phyloP scores from a whole-genome alignment of 2,329 filamentous ascomycete genomes.

The Tolypocladium ophioglossoides region DNA sequence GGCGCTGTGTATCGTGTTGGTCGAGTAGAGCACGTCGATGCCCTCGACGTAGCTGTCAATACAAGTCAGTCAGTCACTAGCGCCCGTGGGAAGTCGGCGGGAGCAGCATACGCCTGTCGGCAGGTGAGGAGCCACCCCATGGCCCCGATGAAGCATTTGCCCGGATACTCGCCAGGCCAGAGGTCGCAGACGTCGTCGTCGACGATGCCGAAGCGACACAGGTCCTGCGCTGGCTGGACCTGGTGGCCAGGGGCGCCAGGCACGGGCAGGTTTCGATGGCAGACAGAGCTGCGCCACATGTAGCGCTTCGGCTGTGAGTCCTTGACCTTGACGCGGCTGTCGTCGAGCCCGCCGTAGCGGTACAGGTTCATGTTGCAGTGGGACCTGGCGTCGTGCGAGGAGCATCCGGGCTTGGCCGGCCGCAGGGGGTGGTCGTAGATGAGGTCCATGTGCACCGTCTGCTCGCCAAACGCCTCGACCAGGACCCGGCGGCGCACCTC shows the following conservation, averaged over 20 bases:
- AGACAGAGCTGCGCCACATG: slow-evolving; percentile 15
- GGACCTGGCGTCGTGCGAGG: not conserved
- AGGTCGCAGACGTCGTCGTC: slow-evolving; percentile 6
- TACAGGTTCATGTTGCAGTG: slow-evolving; percentile 1
- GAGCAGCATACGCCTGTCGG: slow-evolving; percentile 14
- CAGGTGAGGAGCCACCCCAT: slow-evolving; percentile 21
- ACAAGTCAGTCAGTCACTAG: no score
- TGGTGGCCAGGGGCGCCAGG: not conserved
- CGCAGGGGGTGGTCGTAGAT: not conserved
- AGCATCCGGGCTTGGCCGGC: not conserved
- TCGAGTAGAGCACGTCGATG: slow-evolving; percentile 17
- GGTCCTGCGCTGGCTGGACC: slow-evolving; percentile 8
- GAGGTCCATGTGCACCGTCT: slow-evolving; percentile 14
- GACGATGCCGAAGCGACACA: slow-evolving; percentile 8
- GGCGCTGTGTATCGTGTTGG: slow-evolving; percentile 15
- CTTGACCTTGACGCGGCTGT: not conserved
- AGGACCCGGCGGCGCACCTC: slow-evolving; percentile 22
- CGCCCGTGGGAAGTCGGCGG: not conserved
- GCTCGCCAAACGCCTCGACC: slow-evolving; percentile 11
- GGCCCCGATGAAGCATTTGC: slow-evolving; percentile 13
- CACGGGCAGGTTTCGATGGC: slow-evolving; percentile 10
- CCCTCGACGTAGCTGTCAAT: slow-evolving; percentile 15
- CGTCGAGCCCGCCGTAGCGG: not conserved
- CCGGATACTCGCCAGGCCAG: slow-evolving; percentile 10
- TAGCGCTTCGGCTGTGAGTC: slow-evolving; percentile 9